Evolutionary conservation across 139 green algal species (phyloP).

Genomic region (Tetratostichococcus sp.): DNA sequence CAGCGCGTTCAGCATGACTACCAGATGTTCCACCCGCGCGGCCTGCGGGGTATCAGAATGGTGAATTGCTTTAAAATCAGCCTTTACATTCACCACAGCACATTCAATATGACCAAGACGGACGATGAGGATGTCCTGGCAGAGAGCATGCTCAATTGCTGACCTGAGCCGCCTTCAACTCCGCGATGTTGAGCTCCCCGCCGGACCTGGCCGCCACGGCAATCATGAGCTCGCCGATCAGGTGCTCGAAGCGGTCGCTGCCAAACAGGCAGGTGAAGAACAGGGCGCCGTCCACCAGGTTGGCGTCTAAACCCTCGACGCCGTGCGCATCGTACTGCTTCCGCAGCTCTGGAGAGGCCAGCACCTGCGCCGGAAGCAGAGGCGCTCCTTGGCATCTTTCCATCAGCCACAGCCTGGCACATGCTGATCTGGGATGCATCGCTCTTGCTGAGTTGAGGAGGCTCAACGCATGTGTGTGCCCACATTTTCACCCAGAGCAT

Average conservation of each 20-base stretch:
- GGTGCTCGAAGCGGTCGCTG: conserved; percentile 71
- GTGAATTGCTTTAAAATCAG: too few species aligned
- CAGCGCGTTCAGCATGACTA: conserved; percentile 56
- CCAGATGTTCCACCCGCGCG: conserved; percentile 54
- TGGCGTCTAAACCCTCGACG: conserved; percentile 63
- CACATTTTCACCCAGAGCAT: too few species aligned
- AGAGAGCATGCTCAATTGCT: too few species aligned
- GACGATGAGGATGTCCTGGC: too few species aligned
- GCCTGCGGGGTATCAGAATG: conserved; percentile 24
- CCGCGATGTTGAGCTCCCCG: conserved; percentile 24
- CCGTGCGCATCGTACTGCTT: conserved; percentile 74
- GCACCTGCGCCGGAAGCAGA: conserved; percentile 51
- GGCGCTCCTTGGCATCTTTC: too few species aligned
- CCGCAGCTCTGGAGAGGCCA: conserved; percentile 70
- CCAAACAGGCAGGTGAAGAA: conserved; percentile 89
- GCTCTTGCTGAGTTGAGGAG: too few species aligned
- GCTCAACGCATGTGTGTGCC: too few species aligned
- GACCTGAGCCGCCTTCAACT: conserved; percentile 39
- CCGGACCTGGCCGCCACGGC: conserved; percentile 40
- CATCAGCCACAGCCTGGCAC: too few species aligned
- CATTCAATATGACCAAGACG: too few species aligned
- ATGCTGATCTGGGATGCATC: too few species aligned
- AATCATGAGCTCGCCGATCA: conserved; percentile 78
- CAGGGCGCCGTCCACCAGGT: conserved; percentile 74
- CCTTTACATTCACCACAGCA: too few species aligned